These are phyloP conservation scores for Coix lacrymajobi DNA, from an alignment of 176 grass and related monocot genomes.

Conservation along the genomic window DNA sequence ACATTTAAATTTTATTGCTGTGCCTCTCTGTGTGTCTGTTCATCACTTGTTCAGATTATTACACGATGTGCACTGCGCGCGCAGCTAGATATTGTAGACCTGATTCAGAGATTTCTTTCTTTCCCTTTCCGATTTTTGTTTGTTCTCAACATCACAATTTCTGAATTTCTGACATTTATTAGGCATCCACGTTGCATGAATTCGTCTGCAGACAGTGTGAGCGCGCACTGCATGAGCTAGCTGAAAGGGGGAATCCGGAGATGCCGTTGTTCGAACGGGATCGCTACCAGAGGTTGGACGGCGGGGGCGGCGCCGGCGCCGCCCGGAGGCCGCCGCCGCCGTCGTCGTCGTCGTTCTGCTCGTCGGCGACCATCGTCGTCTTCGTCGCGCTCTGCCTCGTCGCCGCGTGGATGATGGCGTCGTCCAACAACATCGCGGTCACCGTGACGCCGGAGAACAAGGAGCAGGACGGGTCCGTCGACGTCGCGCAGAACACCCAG, in stretches of 20 bases:
- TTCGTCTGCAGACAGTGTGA: background rate
- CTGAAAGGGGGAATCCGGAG: background rate
- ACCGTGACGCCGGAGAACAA: conserved; percentile 36
- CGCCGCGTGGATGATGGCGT: conserved; percentile 79
- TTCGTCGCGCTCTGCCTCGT: conserved; percentile 82
- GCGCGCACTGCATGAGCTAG: conserved; percentile 17
- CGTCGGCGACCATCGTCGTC: conserved; percentile 53
- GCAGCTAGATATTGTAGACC: background rate
- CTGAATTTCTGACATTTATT: background rate
- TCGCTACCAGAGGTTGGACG: conserved; percentile 35
- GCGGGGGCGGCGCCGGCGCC: background rate
- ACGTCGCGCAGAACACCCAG: too few relatives aligned
- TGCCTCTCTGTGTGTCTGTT: background rate
- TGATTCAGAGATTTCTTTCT: too few relatives aligned
- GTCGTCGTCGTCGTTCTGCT: conserved; percentile 53
- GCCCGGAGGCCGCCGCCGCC: conserved; percentile 37
- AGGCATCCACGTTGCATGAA: background rate
- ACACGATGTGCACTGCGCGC: background rate
- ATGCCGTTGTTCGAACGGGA: conserved; percentile 75
- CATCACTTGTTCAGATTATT: background rate
- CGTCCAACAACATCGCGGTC: conserved; percentile 38
- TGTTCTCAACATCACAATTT: background rate
- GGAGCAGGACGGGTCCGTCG: background rate
- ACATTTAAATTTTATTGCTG: background rate
- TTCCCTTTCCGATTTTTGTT: background rate